These are phyloP conservation scores for Erucastrum elatum DNA, from an alignment of 345 rosid genomes.

Conservation along the genomic window DNA sequence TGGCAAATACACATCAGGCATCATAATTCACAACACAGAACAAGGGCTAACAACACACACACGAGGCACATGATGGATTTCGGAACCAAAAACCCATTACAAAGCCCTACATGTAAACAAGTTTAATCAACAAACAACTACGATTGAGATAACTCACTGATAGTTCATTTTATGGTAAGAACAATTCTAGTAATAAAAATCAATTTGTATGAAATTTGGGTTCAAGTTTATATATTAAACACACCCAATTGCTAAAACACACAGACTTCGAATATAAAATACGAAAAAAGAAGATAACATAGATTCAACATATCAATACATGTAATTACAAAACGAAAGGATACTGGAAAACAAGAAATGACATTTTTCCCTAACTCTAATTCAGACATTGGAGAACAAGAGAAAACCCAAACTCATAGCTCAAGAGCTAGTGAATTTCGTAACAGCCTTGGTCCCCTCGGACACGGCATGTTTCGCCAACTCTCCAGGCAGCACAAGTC, in stretches of 20 bases:
- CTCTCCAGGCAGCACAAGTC: constrained; percentile 77
- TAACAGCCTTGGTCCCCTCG: constrained; percentile 81
- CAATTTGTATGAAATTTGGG: neutral
- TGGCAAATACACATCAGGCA: no score
- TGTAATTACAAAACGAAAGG: neutral
- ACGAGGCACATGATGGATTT: neutral
- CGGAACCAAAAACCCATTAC: neutral
- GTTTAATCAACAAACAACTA: neutral
- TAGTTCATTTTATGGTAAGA: neutral
- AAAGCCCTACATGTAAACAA: neutral
- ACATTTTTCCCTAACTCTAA: neutral
- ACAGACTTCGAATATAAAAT: no score
- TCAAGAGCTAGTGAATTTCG: constrained; percentile 72
- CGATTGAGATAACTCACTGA: neutral
- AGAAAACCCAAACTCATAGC: neutral
- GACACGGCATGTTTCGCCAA: constrained; percentile 84
- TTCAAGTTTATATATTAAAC: no score
- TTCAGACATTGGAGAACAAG: neutral
- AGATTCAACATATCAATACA: neutral
- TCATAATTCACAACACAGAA: no score
- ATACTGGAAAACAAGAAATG: neutral
- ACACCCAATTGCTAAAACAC: no score
- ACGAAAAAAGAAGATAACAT: neutral
- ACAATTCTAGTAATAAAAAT: no score
- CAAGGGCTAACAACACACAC: neutral